Evolutionary conservation across 2,329 filamentous ascomycete species (phyloP).

Genomic region (Tolypocladium cylindrosporum): DNA sequence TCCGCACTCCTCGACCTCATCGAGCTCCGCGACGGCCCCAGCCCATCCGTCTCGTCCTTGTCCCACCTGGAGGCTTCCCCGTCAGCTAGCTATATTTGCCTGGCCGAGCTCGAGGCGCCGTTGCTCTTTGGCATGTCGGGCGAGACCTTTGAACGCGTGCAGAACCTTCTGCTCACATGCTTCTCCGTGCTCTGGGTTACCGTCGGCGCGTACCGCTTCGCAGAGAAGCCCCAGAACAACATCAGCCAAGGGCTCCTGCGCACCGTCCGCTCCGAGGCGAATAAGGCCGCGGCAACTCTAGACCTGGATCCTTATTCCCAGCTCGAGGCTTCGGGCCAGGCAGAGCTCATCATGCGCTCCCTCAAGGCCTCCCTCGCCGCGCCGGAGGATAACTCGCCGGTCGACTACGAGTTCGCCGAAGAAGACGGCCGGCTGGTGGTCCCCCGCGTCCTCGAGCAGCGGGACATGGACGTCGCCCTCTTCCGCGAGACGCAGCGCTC

Average conservation of each 20-base stretch:
- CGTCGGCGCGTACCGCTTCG: conserved; percentile 25
- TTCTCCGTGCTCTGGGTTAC: conserved; percentile 30
- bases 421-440: conserved; percentile 16
- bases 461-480: conserved; percentile 14
- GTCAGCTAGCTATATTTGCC: conserved; percentile 23
- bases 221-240: conserved; percentile 27
- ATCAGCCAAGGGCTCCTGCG: conserved; percentile 35
- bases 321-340: conserved; percentile 17
- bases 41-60: conserved; percentile 5
- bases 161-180: conserved; percentile 22
- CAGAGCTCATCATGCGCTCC: conserved; percentile 20
- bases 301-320: conserved; percentile 30
- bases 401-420: conserved; percentile 20
- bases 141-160: conserved; percentile 25
- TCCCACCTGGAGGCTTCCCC: conserved; percentile 9
- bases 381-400: conserved; percentile 8
- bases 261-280: conserved; percentile 35
- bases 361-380: conserved; percentile 10
- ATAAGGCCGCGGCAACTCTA: conserved; percentile 32
- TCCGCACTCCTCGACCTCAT: conserved; percentile 10
- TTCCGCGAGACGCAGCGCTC: conserved; percentile 14
- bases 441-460: conserved; percentile 16
- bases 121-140: conserved; percentile 29
- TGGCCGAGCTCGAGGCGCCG: conserved; percentile 33
- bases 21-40: conserved; percentile 10